Base-by-base conservation (phyloP, 345 rosid species). In the Dovyalis caffra region DNA sequence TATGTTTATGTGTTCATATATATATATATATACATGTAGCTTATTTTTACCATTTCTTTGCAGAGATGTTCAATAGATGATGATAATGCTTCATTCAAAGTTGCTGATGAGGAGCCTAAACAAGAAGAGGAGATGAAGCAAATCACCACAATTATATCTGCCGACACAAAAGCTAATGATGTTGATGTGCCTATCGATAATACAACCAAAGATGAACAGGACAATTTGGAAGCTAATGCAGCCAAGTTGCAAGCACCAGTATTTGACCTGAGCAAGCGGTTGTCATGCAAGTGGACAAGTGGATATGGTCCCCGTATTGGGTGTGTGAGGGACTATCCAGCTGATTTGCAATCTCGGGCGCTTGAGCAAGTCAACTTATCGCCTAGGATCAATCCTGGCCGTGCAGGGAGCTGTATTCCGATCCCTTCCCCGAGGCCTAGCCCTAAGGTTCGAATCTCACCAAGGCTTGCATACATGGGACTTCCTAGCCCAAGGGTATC, bases 281-380 rank as follows among this genome's bases (percentile, higher is more conserved):
- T 90, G 69, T 85, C 92, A 31, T 85, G 95, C 89, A 90, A 90
- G 75, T 90, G 95, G 95, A 68, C 77, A 5, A 90, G 91, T 70
- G 95, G 95, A 4, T 72, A 87, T 72, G 91, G 95, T 33, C 90
- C 95, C 35, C 82, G 95, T 70, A 88, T 90, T 43, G 91, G 92
- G 15, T 88, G 92, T 74, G 91, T 90, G 29, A 87, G 91, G 79
- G 95, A 90, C 66, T 88, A 88, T 83, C 95, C 95, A 43, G 73
- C 78, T 70, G 88, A 90, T 2, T 74, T 90, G 6, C 92, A 88
- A 68, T 78, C 58, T 38, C 80, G 70, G 78, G 92, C 95, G 64
- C 86, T 90, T 16, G 91, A 88, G 73, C 90, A 90, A 74, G 87
- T 90, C 81, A 86, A 81, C 66, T 69, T 90, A 12, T 88, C 92